phyloP scores from a whole-genome alignment of 257 asterid genomes.

The Capsicum baccatum region DNA sequence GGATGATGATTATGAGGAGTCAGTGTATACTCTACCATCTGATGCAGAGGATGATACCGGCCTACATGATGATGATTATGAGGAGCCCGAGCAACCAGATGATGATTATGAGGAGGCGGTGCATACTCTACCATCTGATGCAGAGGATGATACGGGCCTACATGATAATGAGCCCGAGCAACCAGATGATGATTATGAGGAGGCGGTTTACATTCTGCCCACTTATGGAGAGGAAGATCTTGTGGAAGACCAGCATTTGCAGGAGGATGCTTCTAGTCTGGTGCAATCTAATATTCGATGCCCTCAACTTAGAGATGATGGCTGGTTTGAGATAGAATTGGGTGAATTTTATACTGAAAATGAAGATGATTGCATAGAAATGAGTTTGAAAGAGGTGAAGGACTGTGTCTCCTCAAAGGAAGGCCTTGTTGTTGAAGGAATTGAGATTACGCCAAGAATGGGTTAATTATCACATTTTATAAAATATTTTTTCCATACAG shows the following conservation, averaged over 20 bases:
- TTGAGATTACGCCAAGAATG: neutral
- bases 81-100: no score
- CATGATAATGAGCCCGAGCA: no score
- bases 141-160: no score
- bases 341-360: neutral
- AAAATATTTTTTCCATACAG: neutral
- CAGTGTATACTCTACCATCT: no score
- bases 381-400: neutral
- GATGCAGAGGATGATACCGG: no score
- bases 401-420: neutral
- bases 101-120: no score
- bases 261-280: neutral
- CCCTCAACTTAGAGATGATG: neutral
- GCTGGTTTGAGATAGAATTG: neutral
- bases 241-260: neutral
- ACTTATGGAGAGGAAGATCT: neutral
- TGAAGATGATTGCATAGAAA: neutral
- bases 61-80: no score
- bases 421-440: constrained; percentile 10
- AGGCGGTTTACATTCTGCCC: no score
- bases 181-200: no score
- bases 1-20: no score
- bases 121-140: no score
- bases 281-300: neutral
- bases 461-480: neutral